Percentiles rank a stretch among this genome's conserved stretches.
phyloP scores from a whole-genome alignment of 805 yeast genomes.

The Ascoidea tarda region DNA sequence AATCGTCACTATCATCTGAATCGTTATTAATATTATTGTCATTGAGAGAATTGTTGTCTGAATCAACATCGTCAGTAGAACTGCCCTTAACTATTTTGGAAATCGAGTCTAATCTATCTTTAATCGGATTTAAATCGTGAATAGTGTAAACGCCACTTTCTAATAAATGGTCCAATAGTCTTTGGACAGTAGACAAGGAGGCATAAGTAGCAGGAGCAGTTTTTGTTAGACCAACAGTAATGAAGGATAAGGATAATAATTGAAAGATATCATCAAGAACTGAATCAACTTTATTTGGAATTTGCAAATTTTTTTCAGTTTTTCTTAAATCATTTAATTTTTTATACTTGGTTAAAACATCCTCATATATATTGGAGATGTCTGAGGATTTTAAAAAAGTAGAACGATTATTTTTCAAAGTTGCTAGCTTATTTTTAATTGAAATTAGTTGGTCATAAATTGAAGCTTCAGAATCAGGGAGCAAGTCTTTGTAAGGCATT shows the following conservation, averaged over 20 bases:
- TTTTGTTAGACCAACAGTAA: slow-evolving; percentile 83
- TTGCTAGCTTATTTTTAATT: slow-evolving; percentile 28
- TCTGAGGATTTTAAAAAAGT: slow-evolving; percentile 56
- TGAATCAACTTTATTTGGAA: slow-evolving; percentile 43
- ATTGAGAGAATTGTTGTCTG: background rate
- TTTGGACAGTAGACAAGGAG: slow-evolving; percentile 72
- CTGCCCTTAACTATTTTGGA: slow-evolving; percentile 38
- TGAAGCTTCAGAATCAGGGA: slow-evolving; percentile 19
- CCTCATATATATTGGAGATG: slow-evolving; percentile 43
- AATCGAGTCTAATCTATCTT: slow-evolving; percentile 60
- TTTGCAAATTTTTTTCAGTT: slow-evolving; percentile 14
- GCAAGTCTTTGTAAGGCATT: slow-evolving; percentile 5
- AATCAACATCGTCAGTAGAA: slow-evolving; percentile 11
- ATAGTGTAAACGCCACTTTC: slow-evolving; percentile 75
- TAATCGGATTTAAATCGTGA: slow-evolving; percentile 71
- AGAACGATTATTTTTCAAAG: slow-evolving; percentile 46
- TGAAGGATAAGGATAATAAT: slow-evolving; percentile 68
- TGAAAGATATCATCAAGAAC: slow-evolving; percentile 85
- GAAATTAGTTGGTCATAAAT: slow-evolving; percentile 26
- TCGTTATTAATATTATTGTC: slow-evolving; percentile 1
- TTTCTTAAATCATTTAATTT: slow-evolving; percentile 38
- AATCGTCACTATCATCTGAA: slow-evolving; percentile 12
- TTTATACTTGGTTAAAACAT: slow-evolving; percentile 39
- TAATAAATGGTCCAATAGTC: slow-evolving; percentile 67
- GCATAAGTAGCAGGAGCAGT: slow-evolving; percentile 93